A percentile compares a stretch with the other conserved stretches of the same genome.
phyloP scores from a whole-genome alignment of 225 moss, liverwort and hornwort species.

The Neckera pumila region DNA sequence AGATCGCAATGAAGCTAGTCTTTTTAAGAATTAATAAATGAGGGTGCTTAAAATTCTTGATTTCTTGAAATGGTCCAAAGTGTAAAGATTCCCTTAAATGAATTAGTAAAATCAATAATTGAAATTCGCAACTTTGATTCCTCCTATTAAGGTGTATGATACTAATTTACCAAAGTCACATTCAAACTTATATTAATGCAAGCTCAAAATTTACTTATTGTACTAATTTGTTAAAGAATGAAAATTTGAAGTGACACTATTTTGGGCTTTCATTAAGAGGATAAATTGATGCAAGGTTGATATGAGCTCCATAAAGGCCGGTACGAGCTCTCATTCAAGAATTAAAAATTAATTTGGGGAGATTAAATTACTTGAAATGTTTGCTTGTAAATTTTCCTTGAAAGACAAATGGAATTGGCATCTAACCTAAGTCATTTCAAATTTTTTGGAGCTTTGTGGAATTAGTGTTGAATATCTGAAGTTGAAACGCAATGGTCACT shows the following conservation, averaged over 20 bases:
- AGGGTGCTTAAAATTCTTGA: fast-evolving
- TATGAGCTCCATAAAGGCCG: background rate
- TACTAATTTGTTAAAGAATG: background rate
- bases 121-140: fast-evolving
- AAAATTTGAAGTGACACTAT: background rate
- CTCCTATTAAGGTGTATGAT: background rate
- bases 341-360: fast-evolving
- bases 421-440: fast-evolving
- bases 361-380: background rate
- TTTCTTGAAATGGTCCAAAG: background rate
- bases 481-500: fast-evolving
- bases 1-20: background rate
- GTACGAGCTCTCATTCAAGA: background rate
- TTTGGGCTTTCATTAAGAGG: background rate
- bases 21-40: background rate
- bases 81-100: fast-evolving
- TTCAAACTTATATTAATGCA: background rate
- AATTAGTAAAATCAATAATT: background rate
- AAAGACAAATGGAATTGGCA: background rate
- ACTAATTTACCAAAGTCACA: background rate
- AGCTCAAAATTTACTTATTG: background rate
- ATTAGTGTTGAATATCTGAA: background rate
- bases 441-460: background rate
- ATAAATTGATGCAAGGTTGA: background rate
- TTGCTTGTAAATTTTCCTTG: fast-evolving